Evolutionary conservation across 192 early-diverging fungal genomes (phyloP), one percentile per base, ranked within the genome.

Genomic region (Podila verticillata): DNA sequence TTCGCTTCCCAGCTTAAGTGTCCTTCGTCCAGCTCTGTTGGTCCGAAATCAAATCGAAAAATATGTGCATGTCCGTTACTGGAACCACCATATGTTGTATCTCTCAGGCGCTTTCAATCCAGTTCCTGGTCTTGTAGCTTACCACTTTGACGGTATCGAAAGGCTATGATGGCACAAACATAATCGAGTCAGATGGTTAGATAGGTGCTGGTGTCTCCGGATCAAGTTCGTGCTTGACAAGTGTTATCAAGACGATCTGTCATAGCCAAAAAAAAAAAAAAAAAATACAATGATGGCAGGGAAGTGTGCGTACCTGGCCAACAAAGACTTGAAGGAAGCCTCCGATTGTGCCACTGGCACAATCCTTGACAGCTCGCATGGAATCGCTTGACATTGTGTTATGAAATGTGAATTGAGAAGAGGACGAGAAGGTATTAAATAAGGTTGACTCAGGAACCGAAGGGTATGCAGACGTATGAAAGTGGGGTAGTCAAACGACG

Each of bases 121-220:
- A 19, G 29, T 59, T 31, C 9, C 20, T 63, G 8, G 44, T 35
- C n/a, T 44, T 48, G 19, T 30, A 57, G 63, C 88, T 86, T 81
- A 91, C 89, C 65, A 95, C 93, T 88, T 95, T 95, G 72, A 92
- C 88, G 1, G 92, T 95, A 74, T 95, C 91, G 64, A 93, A 93
- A 49, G 92, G 92, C 86, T 95, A 77, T 24, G 48, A 30, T 36
- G 9, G 22, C 13, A 1, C 12, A 48, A 17, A 24, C 15, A 63
- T 28, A 30, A 48, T 35, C 8, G 29, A 66, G 24, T 8, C 36
- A 44, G 39, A 17, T 3, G 39, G 39, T 44, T 44, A 44, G 36
- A 39, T 35, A 35, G n/a, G n/a, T n/a, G 6, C 36, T 0, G 9
- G 36, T 39, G 39, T 44, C 13, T 44, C 39, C 39, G 2, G 12